Evolutionary conservation across 768 basidiomycete species (phyloP).

Genomic region (Rhodotorula babjevae): DNA sequence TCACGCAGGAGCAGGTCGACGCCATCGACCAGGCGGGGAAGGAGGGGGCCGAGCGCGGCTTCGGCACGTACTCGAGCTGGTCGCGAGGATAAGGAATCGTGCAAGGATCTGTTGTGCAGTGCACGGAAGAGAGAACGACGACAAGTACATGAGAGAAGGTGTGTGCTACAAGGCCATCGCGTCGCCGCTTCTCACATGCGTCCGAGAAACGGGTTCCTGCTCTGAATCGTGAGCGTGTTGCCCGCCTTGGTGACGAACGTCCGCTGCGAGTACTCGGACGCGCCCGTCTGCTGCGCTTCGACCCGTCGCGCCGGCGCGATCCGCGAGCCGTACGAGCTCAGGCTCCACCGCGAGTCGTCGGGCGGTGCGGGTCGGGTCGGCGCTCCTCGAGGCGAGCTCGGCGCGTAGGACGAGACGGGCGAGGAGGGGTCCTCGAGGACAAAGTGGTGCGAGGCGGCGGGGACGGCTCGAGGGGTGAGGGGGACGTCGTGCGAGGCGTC

Average conservation of each 20-base stretch:
- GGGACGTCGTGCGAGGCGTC: constrained; percentile 6
- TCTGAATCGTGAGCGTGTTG: constrained; percentile 17
- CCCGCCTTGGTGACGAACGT: constrained; percentile 29
- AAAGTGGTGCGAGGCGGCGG: constrained; percentile 5
- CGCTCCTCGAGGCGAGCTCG: not conserved
- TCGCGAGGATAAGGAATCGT: too few relatives aligned
- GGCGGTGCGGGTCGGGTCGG: not conserved
- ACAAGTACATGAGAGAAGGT: too few relatives aligned
- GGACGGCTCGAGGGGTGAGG: not conserved
- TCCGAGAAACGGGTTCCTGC: not conserved
- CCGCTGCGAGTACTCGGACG: constrained; percentile 1
- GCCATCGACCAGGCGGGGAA: constrained; percentile 3
- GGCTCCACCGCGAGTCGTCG: constrained; percentile 2
- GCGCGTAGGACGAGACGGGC: constrained; percentile 21
- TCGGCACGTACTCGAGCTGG: constrained; percentile 6
- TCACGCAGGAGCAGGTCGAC: not conserved
- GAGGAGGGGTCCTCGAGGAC: constrained; percentile 22
- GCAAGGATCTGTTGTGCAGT: too few relatives aligned
- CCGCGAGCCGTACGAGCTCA: constrained; percentile 4
- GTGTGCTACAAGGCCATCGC: not conserved
- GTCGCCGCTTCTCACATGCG: not conserved
- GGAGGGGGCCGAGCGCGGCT: constrained; percentile 2
- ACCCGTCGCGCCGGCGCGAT: not conserved
- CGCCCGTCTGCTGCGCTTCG: not conserved
- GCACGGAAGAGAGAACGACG: not conserved